Base-by-base conservation (phyloP, 106 monocot species). In the Dioscorea alata region DNA sequence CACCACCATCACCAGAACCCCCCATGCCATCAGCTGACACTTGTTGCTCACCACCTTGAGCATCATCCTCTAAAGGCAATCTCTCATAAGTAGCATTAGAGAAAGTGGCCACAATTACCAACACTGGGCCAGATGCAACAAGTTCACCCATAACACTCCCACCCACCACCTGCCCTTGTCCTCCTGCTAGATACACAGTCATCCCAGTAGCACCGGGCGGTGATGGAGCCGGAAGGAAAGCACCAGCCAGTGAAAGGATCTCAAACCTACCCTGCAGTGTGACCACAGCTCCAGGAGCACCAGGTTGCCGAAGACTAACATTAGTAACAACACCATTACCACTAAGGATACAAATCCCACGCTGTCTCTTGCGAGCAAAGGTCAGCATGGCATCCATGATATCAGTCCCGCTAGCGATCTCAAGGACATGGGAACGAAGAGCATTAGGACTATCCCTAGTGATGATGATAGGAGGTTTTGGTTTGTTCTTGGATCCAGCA, bases 401-500 rank as follows among this genome's bases (percentile, higher is more conserved):
- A 74, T 83, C 83, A 33, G 83, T 57, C 34, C 83, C 83, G 71
- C 67, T 75, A n/a, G 78, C 61, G 65, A 83, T 71, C 74, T 83
- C 83, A 14, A 83, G 74, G 22, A 83, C 83, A 71, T 83, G 83
- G 19, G 78, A 78, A 2, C 83, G 71, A 19, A 79, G 69, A 12
- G 74, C 71, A 67, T 71, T 83, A 22, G 78, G 78, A 79, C 78
- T 83, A 60, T 82, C 82, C 7, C 78, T 57, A 4, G 82, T 78
- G 23, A 82, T 24, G 48, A 82, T 62, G 22, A 82, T 61, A 1
- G 82, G 82, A 17, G 83, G 83, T 59, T 83, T 83, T 15, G 78
- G 71, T 67, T 79, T 83, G 83, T 83, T 83, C 74, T 79, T 83
- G 20, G 83, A 83, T 21, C 83, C 83, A 4, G 78, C 57, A 8